Evolutionary conservation across 306 rosid genomes (phyloP).

Genomic region (Lupinus albus): DNA sequence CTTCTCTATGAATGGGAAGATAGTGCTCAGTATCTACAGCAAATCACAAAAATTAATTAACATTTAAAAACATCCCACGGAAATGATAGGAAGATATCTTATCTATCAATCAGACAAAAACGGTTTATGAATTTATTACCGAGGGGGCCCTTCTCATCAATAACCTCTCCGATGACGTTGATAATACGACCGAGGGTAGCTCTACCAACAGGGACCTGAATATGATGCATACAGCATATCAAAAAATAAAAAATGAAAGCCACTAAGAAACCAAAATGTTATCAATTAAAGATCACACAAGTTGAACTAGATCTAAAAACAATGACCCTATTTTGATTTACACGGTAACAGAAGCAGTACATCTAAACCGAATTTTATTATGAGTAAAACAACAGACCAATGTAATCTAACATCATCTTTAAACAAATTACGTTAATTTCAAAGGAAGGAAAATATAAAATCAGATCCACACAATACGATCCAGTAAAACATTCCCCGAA

Average conservation of each 20-base stretch:
- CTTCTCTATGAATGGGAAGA: slow-evolving; percentile 96
- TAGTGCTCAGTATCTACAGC: slow-evolving; percentile 75
- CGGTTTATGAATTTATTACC: slow-evolving; percentile 53
- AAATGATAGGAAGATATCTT: neutral
- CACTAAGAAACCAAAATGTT: neutral
- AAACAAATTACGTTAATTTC: neutral
- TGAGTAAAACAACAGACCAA: neutral
- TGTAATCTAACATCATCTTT: too few relatives aligned
- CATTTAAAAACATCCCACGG: neutral
- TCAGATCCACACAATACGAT: slow-evolving; percentile 2
- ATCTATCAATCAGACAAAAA: neutral
- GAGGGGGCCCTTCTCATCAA: slow-evolving; percentile 79
- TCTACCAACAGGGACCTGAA: slow-evolving; percentile 96
- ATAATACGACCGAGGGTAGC: slow-evolving; percentile 96
- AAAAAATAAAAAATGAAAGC: neutral
- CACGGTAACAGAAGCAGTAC: neutral
- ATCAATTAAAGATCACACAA: neutral
- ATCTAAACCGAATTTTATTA: too few relatives aligned
- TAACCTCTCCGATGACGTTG: slow-evolving; percentile 94
- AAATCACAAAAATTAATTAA: slow-evolving; percentile 33
- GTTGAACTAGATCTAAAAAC: neutral
- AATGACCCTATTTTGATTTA: neutral
- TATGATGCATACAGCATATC: slow-evolving; percentile 1
- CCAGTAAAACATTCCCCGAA: neutral
- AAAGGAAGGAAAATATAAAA: neutral